Evolutionary conservation across 345 rosid genomes (phyloP), one percentile per base, ranked within the genome.

Genomic region (Garcia nutans): DNA sequence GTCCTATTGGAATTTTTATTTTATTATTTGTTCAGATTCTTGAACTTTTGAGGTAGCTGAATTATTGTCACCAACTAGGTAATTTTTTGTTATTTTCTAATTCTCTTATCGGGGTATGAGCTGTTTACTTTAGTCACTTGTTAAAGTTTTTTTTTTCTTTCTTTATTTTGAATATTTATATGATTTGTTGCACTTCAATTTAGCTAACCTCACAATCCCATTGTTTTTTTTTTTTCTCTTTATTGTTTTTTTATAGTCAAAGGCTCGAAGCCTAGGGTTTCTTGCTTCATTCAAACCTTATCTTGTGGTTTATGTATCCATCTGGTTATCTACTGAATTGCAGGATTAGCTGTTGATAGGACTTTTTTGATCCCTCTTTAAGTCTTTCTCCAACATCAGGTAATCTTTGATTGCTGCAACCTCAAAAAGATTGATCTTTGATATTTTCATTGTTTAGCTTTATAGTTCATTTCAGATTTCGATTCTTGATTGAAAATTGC

Each of bases 171-270:
- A 19, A 68, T 70, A 64, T 72, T 78, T 71, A 61, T 67, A 19
- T 68, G 77, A 73, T 76, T 85, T 75, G 77, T 72, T 81, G 77
- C 26, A 62, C 69, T 73, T 76, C 75, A 76, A 71, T 76, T 59
- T 64, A 78, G 85, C 85, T 76, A 82, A 84, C 81, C 68, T 76
- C 55, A 45, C 75, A 77, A 76, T 70, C 78, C 22, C 55, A 71
- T 23, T 37, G n/a, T 65, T 31, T 44, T 65, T 33, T 58, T 56
- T 49, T 50, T 47, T 37, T 37, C 5, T 37, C 41, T 37, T 61
- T 8, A 68, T 47, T 62, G 44, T 52, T 10, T 17, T 41, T 33
- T 79, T 45, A 56, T 69, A 81, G 85, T 82, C 84, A 82, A 84
- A 78, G 50, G 31, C 57, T 69, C 0, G 8, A 68, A 50, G 23